Conservation (phyloP, 163 green algal genomes). For the Prototheca wickerhamii region DNA sequence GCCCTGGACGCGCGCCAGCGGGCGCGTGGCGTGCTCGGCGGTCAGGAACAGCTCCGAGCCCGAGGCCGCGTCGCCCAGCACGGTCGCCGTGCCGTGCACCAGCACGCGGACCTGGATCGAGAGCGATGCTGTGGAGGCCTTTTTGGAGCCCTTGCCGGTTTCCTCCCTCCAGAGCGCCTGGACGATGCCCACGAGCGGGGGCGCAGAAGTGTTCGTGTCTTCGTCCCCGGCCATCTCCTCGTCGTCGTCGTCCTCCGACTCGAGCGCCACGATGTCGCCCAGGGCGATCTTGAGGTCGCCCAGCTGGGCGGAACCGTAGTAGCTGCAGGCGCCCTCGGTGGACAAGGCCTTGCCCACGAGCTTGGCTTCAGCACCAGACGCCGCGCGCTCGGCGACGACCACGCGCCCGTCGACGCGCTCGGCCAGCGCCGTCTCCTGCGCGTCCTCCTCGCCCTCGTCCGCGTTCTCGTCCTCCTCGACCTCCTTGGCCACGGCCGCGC, state of each 20-base stretch:
- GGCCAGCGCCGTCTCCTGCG: constrained; percentile 37
- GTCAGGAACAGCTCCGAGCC: constrained; percentile 82
- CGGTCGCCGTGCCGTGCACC: constrained; percentile 62
- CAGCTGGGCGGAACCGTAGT: constrained; percentile 14
- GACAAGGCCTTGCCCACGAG: not conserved
- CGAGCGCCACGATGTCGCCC: constrained; percentile 48
- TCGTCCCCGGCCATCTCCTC: constrained; percentile 16
- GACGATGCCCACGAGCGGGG: constrained; percentile 50
- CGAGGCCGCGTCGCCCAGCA: constrained; percentile 78
- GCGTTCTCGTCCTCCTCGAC: constrained; percentile 51
- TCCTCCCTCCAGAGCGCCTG: constrained; percentile 62
- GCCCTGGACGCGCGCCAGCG: constrained; percentile 19
- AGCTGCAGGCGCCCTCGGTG: not conserved
- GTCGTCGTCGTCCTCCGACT: constrained; percentile 14
- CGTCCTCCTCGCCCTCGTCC: constrained; percentile 39
- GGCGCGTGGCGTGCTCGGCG: constrained; percentile 11
- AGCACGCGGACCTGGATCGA: constrained; percentile 63
- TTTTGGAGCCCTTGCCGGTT: not conserved
- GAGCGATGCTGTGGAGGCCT: constrained; percentile 7
- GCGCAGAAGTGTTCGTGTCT: constrained; percentile 11
- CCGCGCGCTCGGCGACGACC: constrained; percentile 38
- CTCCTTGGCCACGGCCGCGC: constrained; percentile 14
- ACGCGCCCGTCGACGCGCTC: constrained; percentile 19
- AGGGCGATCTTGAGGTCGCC: constrained; percentile 34
- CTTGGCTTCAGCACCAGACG: not conserved